phyloP scores from a whole-genome alignment of 192 early-diverging fungal species.

The Coemansia sp. region DNA sequence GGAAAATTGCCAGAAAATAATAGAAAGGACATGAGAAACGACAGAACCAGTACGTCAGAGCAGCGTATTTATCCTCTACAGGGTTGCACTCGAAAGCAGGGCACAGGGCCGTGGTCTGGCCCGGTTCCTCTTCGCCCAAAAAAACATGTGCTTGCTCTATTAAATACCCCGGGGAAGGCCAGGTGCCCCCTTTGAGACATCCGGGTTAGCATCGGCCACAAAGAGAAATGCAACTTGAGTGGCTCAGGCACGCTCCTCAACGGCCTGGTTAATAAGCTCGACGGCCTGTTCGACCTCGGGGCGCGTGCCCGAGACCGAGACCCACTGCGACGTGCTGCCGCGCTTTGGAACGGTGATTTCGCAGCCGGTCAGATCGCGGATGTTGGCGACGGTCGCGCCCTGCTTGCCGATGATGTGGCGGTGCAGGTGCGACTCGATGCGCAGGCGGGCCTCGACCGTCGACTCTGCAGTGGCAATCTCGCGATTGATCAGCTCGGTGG shows the following conservation, averaged over 20 bases:
- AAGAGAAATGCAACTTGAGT: too few species aligned
- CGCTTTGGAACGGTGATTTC: conserved; percentile 59
- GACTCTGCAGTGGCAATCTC: conserved; percentile 6
- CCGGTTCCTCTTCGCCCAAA: too few species aligned
- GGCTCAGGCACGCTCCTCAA: conserved; percentile 38
- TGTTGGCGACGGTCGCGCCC: conserved; percentile 65
- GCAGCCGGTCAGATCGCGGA: conserved; percentile 64
- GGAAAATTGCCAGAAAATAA: not conserved
- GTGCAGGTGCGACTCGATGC: conserved; percentile 50
- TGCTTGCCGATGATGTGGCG: conserved; percentile 73
- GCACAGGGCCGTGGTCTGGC: too few species aligned
- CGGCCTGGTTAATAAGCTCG: conserved; percentile 28
- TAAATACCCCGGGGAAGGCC: too few species aligned
- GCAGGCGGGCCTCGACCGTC: conserved; percentile 37
- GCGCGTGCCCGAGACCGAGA: conserved; percentile 24
- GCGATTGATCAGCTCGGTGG: conserved; percentile 19
- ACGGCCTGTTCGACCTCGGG: conserved; percentile 25
- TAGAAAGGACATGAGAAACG: too few species aligned
- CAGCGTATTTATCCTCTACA: too few species aligned
- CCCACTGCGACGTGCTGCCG: conserved; percentile 25
- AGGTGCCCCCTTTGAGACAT: too few species aligned
- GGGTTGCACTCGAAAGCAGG: too few species aligned
- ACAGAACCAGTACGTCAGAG: too few species aligned
- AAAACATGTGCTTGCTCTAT: too few species aligned
- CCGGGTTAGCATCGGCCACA: too few species aligned